These are phyloP conservation scores for Ceratocystis eucalypticola DNA, from an alignment of 2,329 filamentous ascomycete genomes.

Conservation along the genomic window DNA sequence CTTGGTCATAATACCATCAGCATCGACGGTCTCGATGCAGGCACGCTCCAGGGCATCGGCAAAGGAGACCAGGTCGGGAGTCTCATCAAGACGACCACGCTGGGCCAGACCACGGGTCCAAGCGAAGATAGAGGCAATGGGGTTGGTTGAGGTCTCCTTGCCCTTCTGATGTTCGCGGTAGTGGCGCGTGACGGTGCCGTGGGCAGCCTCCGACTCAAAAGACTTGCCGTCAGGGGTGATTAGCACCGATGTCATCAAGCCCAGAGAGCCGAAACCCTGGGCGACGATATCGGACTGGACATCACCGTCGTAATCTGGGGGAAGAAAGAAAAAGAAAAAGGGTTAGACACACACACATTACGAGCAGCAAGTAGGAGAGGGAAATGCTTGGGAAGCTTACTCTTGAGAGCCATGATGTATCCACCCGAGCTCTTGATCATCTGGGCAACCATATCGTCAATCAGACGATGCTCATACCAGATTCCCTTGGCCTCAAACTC, in stretches of 20 bases:
- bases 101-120: slow-evolving; percentile 93
- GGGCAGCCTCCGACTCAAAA: slow-evolving; percentile 93
- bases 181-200: slow-evolving; percentile 96
- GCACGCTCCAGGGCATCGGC: slow-evolving; percentile 86
- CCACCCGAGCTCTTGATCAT: slow-evolving; percentile 99
- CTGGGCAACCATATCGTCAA: slow-evolving; percentile 99
- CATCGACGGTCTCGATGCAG: slow-evolving; percentile 84
- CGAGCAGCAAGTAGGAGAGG: background rate
- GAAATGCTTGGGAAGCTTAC: slow-evolving; percentile 38
- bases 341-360: background rate
- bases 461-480: slow-evolving; percentile 98
- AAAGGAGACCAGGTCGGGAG: slow-evolving; percentile 83
- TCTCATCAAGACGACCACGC: slow-evolving; percentile 82
- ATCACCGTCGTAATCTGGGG: slow-evolving; percentile 88
- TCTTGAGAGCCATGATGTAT: slow-evolving; percentile 97
- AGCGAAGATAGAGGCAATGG: slow-evolving; percentile 96
- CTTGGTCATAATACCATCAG: slow-evolving; percentile 98
- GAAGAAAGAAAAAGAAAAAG: background rate
- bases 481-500: slow-evolving; percentile 84
- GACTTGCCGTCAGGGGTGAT: slow-evolving; percentile 94
- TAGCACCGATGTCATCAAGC: slow-evolving; percentile 95
- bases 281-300: slow-evolving; percentile 98
- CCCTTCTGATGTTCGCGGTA: slow-evolving; percentile 99
- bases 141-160: slow-evolving; percentile 93
- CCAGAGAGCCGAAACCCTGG: slow-evolving; percentile 93